Evolutionary conservation across 805 yeast species (phyloP), one percentile per base, ranked within the genome.

Genomic region (Metschnikowia similis): DNA sequence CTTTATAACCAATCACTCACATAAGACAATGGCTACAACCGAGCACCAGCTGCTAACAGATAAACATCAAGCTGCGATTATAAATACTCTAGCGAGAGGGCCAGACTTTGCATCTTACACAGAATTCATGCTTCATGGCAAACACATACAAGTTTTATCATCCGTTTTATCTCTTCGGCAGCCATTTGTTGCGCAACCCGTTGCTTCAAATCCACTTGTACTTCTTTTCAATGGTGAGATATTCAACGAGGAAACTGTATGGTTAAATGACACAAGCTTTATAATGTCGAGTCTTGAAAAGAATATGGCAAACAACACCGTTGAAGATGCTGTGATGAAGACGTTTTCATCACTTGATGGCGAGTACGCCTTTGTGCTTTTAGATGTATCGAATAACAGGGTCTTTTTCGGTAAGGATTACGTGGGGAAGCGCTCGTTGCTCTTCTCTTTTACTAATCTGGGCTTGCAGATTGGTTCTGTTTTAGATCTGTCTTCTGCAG

Each of bases 181-280:
- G 17, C 98, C 98, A 0, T 80, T 87, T 57, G 82, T 88, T 0
- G 56, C 67, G 30, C 99, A 94, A 65, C 97, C 98, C 0, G 55
- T 82, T 3, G 55, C 54, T 8, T 57, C 50, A 9, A 63, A 58
- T 3, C 55, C 67, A 3, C 61, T 41, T 55, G 71, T 57, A 0
- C 61, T 95, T 8, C 96, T 89, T 61, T 92, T 86, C 67, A 94
- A 95, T 64, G 99, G 99, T 0, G 97, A 94, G 59, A 66, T 94
- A 9, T 94, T 94, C 65, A 84, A 84, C 54, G 56, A 64, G 1
- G 85, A 77, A 35, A 76, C 85, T 21, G 56, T 70, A 31, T 54
- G 57, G 4, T 47, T 72, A 0, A 87, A 87, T 62, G 97, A 91
- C 65, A 83, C 95, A 0, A 71, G 64, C 3, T 85, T 65, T 55